These are phyloP conservation scores for Penicillium griseofulvum DNA, from an alignment of 2,329 filamentous ascomycete species.

Conservation along the genomic window DNA sequence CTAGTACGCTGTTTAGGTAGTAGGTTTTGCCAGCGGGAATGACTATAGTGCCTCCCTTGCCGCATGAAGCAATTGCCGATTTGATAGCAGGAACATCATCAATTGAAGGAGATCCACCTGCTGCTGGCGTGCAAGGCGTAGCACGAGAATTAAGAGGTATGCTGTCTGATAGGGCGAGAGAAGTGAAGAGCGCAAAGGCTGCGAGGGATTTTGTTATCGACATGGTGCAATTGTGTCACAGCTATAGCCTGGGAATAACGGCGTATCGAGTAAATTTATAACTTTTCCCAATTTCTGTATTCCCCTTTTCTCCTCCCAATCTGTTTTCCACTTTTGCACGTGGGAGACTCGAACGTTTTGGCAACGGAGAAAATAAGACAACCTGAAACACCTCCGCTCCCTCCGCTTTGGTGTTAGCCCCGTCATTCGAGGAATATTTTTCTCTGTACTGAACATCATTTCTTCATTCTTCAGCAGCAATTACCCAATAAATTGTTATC, in stretches of 20 bases:
- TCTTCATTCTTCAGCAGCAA: neutral
- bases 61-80: constrained; percentile 43
- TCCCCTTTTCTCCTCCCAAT: neutral
- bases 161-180: constrained; percentile 4
- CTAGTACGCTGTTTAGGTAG: constrained; percentile 44
- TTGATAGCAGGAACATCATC: constrained; percentile 49
- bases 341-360: neutral
- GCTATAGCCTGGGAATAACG: neutral
- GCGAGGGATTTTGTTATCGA: constrained; percentile 1
- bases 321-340: neutral
- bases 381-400: constrained; percentile 4
- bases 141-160: constrained; percentile 18
- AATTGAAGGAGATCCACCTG: constrained; percentile 29
- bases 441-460: neutral
- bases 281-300: neutral
- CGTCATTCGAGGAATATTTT: constrained; percentile 18
- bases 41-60: constrained; percentile 46
- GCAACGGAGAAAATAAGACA: neutral
- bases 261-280: neutral
- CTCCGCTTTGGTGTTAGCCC: neutral
- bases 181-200: constrained; percentile 4
- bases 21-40: constrained; percentile 45
- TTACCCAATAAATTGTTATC: neutral
- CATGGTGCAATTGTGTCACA: neutral
- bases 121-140: constrained; percentile 33